These are phyloP conservation scores for Apiotrichum siamense DNA, from an alignment of 1,284 basidiomycete species.

Conservation along the genomic window DNA sequence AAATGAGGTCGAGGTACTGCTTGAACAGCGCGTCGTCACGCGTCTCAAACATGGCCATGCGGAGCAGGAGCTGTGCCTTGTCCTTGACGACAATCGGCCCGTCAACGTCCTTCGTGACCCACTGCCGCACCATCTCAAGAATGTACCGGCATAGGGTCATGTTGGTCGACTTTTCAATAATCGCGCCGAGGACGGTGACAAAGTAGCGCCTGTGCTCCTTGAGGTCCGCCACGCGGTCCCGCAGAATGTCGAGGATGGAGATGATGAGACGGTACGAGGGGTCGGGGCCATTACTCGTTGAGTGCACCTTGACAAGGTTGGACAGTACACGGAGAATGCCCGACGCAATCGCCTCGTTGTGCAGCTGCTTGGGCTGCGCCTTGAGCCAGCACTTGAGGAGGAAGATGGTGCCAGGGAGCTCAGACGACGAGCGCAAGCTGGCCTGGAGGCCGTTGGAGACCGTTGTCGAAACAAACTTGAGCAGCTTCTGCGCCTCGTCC, in stretches of 20 bases:
- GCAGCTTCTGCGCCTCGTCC: slow-evolving; percentile 67
- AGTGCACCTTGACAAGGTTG: slow-evolving; percentile 84
- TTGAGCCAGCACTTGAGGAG: slow-evolving; percentile 87
- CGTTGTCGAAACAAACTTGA: slow-evolving; percentile 66
- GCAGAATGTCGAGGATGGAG: slow-evolving; percentile 52
- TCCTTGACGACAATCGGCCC: slow-evolving; percentile 81
- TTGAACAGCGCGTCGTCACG: slow-evolving; percentile 72
- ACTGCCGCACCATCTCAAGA: slow-evolving; percentile 78
- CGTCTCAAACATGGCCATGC: slow-evolving; percentile 84
- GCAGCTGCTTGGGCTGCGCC: slow-evolving; percentile 61
- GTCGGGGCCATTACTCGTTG: slow-evolving; percentile 53
- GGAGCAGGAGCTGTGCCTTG: slow-evolving; percentile 81
- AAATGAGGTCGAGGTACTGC: slow-evolving; percentile 82
- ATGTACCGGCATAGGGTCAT: slow-evolving; percentile 74
- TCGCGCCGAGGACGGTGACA: slow-evolving; percentile 63
- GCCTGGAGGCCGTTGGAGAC: slow-evolving; percentile 63
- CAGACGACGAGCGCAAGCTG: slow-evolving; percentile 32
- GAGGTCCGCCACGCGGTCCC: slow-evolving; percentile 51
- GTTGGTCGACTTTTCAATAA: slow-evolving; percentile 91
- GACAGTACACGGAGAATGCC: slow-evolving; percentile 77
- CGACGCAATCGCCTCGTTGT: slow-evolving; percentile 73
- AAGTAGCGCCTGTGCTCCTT: slow-evolving; percentile 60
- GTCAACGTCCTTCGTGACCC: slow-evolving; percentile 78
- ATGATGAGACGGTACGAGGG: slow-evolving; percentile 49
- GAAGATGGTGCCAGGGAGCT: slow-evolving; percentile 70